phyloP scores from a whole-genome alignment of 164 flowering plant genomes.

The Liquidambar formosana region DNA sequence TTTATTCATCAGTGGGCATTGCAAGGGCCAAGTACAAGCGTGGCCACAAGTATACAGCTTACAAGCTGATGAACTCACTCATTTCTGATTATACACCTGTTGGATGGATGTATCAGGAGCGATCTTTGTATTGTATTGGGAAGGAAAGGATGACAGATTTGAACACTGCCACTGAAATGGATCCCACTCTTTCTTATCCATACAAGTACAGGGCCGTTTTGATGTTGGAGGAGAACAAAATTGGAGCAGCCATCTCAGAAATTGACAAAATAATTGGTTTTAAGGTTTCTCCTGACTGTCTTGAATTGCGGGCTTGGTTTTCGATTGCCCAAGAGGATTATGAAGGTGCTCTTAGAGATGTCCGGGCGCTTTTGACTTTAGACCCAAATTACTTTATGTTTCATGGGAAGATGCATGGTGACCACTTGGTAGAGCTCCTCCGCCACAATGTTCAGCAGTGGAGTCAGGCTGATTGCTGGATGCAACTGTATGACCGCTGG shows the following conservation, averaged over 20 bases:
- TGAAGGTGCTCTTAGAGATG: slow-evolving; percentile 72
- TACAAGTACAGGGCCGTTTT: slow-evolving; percentile 78
- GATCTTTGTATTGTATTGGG: slow-evolving; percentile 73
- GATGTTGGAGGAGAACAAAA: slow-evolving; percentile 58
- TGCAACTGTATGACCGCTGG: slow-evolving; percentile 86
- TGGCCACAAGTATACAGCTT: slow-evolving; percentile 76
- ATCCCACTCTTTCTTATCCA: slow-evolving; percentile 86
- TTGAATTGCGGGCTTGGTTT: slow-evolving; percentile 88
- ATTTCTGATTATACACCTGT: slow-evolving; percentile 55
- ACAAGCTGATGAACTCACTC: slow-evolving; percentile 65
- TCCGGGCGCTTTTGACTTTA: slow-evolving; percentile 74
- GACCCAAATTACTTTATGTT: slow-evolving; percentile 80
- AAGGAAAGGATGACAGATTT: slow-evolving; percentile 75
- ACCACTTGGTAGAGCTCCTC: slow-evolving; percentile 69
- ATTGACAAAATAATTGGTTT: slow-evolving; percentile 73
- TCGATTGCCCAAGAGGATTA: slow-evolving; percentile 67
- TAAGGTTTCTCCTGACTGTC: slow-evolving; percentile 80
- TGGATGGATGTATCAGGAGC: slow-evolving; percentile 98
- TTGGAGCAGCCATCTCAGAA: slow-evolving; percentile 65
- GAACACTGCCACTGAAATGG: slow-evolving; percentile 70
- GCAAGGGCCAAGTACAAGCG: slow-evolving; percentile 77
- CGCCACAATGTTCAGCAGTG: slow-evolving; percentile 59
- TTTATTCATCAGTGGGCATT: slow-evolving; percentile 73
- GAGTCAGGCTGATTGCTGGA: slow-evolving; percentile 93
- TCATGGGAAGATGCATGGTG: slow-evolving; percentile 65